A percentile compares a stretch with the other conserved stretches of the same genome.
Conservation (phyloP, 768 basidiomycete species). For the Boletus sp. region DNA sequence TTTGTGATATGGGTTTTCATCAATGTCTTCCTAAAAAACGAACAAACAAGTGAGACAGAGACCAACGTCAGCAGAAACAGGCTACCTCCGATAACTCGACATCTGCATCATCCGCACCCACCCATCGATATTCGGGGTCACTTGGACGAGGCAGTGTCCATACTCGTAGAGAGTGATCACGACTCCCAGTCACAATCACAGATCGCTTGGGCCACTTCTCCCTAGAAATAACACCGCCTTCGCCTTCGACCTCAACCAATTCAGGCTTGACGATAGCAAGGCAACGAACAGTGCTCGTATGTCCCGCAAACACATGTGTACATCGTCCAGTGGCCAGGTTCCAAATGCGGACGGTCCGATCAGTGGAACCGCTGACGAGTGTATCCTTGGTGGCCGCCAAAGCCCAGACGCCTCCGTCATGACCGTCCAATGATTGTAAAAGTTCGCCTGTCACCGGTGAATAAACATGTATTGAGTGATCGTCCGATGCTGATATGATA, state of each 20-base stretch:
- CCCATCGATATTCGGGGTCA: conserved; percentile 73
- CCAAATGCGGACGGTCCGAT: conserved; percentile 93
- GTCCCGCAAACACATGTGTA: conserved; percentile 93
- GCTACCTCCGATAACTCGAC: conserved; percentile 54
- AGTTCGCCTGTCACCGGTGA: conserved; percentile 81
- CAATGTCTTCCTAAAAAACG: conserved; percentile 54
- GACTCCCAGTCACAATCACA: conserved; percentile 69
- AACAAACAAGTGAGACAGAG: conserved; percentile 7
- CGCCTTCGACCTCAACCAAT: conserved; percentile 70
- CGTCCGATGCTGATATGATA: conserved; percentile 96
- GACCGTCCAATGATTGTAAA: conserved; percentile 75
- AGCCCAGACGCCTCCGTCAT: conserved; percentile 97
- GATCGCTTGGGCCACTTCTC: conserved; percentile 76
- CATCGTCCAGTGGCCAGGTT: conserved; percentile 76
- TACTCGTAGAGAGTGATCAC: conserved; percentile 64
- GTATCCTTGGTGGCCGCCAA: conserved; percentile 86
- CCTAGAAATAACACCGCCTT: conserved; percentile 56
- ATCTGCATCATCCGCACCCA: conserved; percentile 59
- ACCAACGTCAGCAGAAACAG: conserved; percentile 1
- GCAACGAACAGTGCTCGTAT: conserved; percentile 95
- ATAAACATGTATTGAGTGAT: conserved; percentile 95
- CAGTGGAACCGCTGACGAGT: conserved; percentile 89
- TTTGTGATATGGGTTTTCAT: conserved; percentile 87
- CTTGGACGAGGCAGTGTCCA: conserved; percentile 68
- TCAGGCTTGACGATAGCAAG: conserved; percentile 95